Percentiles rank a stretch among this genome's conserved stretches.
Evolutionary conservation across 768 basidiomycete species (phyloP).

Genomic region (Serendipita sp.): DNA sequence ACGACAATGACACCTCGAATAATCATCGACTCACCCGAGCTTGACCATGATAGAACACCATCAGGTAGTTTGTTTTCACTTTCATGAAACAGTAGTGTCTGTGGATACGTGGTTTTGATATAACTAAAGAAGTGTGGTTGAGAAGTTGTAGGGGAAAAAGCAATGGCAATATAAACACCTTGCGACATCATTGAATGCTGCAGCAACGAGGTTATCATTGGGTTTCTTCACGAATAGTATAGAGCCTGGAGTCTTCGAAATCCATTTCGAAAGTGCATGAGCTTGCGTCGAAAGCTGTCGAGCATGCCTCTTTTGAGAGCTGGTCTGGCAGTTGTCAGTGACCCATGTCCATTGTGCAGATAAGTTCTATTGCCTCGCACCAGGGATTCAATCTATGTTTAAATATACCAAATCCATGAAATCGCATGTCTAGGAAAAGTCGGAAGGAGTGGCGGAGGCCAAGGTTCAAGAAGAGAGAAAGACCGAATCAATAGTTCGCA

Average conservation of each 20-base stretch:
- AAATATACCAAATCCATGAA: background rate
- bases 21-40: background rate
- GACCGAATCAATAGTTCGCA: background rate
- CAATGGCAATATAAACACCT: slow-evolving; percentile 2
- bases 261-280: background rate
- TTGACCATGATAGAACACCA: slow-evolving; percentile 9
- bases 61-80: background rate
- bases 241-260: slow-evolving; percentile 4
- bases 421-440: background rate
- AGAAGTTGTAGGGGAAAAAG: background rate
- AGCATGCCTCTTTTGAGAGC: background rate
- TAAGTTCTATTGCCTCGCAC: background rate
- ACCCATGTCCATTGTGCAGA: background rate
- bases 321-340: background rate
- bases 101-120: slow-evolving; percentile 7
- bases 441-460: background rate
- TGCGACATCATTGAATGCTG: slow-evolving; percentile 8
- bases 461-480: background rate
- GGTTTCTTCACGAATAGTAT: slow-evolving; percentile 12
- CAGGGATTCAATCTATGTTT: background rate
- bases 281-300: background rate
- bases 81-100: slow-evolving; percentile 6
- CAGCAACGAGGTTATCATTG: slow-evolving; percentile 6
- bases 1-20: background rate
- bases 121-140: background rate